A percentile compares a stretch with the other conserved stretches of the same genome.
Conservation (phyloP, 352 stramenopile genomes). For the Phytopythium mirpurense region DNA sequence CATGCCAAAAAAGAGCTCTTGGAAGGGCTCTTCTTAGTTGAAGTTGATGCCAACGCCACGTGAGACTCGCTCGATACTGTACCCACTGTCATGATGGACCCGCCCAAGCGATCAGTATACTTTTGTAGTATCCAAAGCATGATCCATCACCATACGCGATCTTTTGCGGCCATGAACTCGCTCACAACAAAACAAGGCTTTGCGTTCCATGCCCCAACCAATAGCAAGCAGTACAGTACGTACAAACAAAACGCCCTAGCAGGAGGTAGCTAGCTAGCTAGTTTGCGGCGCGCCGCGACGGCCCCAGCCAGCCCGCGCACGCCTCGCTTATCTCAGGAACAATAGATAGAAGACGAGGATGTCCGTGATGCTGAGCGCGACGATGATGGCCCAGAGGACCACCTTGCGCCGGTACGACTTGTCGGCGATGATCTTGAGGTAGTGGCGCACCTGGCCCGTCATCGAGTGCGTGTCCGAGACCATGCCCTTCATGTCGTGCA, state of each 20-base stretch:
- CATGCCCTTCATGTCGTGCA: constrained; percentile 80
- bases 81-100: not conserved
- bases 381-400: constrained; percentile 56
- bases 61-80: no score
- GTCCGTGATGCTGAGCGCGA: constrained; percentile 59
- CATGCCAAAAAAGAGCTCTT: not conserved
- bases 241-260: no score
- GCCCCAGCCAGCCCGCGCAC: no score
- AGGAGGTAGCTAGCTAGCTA: no score
- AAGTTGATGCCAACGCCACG: not conserved
- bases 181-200: no score
- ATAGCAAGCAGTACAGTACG: no score
- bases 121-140: not conserved
- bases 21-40: not conserved
- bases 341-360: constrained; percentile 82
- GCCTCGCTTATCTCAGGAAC: constrained; percentile 48
- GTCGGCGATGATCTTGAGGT: constrained; percentile 72
- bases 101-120: not conserved
- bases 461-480: constrained; percentile 63
- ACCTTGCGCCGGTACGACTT: constrained; percentile 67
- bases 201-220: no score
- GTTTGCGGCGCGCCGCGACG: no score
- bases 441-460: constrained; percentile 54
- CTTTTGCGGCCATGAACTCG: no score
- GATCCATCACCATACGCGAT: no score